Conservation (phyloP, 129 eudicot genomes). For the Tagetes patula region DNA sequence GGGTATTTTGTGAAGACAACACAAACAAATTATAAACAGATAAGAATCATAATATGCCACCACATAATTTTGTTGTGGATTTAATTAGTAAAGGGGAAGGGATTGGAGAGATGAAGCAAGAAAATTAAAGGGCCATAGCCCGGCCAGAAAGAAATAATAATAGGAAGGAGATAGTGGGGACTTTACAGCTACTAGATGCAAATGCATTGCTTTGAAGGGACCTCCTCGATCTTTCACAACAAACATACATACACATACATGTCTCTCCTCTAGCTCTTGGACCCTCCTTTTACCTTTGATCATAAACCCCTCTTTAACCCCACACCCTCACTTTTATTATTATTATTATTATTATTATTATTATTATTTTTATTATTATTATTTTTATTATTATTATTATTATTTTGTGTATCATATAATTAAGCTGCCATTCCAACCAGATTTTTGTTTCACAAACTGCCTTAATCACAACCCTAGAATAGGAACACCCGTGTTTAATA, state of each 20-base stretch:
- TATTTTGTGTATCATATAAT: constrained; percentile 22
- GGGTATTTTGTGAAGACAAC: not conserved
- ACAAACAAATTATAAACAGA: constrained; percentile 11
- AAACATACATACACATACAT: constrained; percentile 1
- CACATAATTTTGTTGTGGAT: too few species aligned
- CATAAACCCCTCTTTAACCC: constrained; percentile 12
- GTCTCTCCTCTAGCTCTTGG: constrained; percentile 10
- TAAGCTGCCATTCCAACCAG: constrained; percentile 25
- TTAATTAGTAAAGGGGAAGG: not conserved
- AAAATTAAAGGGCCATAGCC: constrained; percentile 30
- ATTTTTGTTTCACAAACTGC: too few species aligned
- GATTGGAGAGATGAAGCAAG: not conserved
- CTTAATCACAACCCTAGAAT: not conserved
- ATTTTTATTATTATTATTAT: too few species aligned
- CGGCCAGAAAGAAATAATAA: constrained; percentile 18
- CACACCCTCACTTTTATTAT: constrained; percentile 11
- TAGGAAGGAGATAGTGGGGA: constrained; percentile 9
- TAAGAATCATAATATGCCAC: not conserved
- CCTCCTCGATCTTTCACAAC: constrained; percentile 24
- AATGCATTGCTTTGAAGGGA: constrained; percentile 54
- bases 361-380: too few species aligned
- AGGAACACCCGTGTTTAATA: not conserved
- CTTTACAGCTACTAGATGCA: constrained; percentile 60
- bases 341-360: too few species aligned
- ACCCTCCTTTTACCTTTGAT: constrained; percentile 33